A percentile compares a stretch with the other conserved stretches of the same genome.
These are phyloP conservation scores for Starmera dryadoides DNA, from an alignment of 805 yeast species.

Conservation along the genomic window DNA sequence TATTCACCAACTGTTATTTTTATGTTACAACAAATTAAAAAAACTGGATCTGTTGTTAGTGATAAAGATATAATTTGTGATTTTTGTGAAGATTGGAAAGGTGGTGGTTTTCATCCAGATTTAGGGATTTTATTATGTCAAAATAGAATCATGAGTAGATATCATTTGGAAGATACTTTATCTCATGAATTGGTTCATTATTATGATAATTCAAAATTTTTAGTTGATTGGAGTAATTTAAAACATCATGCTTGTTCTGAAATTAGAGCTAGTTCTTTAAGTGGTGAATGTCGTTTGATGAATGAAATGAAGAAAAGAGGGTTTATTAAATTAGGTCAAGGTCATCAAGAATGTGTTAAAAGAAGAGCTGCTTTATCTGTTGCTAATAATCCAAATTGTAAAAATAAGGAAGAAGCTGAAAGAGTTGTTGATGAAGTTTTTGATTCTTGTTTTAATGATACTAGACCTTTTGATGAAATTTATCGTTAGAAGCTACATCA, in stretches of 20 bases:
- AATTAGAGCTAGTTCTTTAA: conserved; percentile 83
- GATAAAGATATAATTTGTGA: conserved; percentile 63
- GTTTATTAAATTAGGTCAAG: conserved; percentile 51
- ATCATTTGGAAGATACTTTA: conserved; percentile 84
- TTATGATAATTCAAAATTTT: conserved; percentile 82
- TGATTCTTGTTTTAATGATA: conserved; percentile 88
- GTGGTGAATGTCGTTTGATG: conserved; percentile 92
- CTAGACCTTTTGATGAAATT: conserved; percentile 92
- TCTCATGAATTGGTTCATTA: conserved; percentile 93
- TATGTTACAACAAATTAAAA: conserved; percentile 76
- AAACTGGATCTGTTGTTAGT: conserved; percentile 43
- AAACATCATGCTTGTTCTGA: conserved; percentile 97
- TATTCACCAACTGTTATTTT: conserved; percentile 83
- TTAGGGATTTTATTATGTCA: conserved; percentile 83
- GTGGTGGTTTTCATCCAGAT: conserved; percentile 93
- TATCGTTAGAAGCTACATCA: conserved; percentile 44
- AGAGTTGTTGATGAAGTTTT: conserved; percentile 81
- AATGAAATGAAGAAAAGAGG: conserved; percentile 58
- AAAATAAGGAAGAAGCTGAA: conserved; percentile 64
- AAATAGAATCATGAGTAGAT: conserved; percentile 57
- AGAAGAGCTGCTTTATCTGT: conserved; percentile 87
- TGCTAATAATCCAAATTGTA: conserved; percentile 78
- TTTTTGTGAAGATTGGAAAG: conserved; percentile 71
- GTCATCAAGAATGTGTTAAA: conserved; percentile 86
- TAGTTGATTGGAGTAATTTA: conserved; percentile 78